Evolutionary conservation across 2,329 filamentous ascomycete genomes (phyloP), one percentile per base, ranked within the genome.

Genomic region (Sclerotinia minor): DNA sequence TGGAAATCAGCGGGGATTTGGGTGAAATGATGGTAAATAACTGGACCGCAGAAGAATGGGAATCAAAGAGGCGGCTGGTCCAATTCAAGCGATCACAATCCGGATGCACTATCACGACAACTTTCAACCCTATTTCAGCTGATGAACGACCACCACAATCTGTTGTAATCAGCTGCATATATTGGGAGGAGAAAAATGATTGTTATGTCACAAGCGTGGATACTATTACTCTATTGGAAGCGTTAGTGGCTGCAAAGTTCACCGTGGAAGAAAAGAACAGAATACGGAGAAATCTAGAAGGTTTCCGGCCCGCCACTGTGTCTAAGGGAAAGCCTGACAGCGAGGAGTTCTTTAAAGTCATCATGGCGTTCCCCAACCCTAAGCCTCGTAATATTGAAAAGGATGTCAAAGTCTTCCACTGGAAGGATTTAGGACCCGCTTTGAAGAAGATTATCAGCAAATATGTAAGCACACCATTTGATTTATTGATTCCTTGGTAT

Each of bases 331-430:
- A 96, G 80, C 77, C 88, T 1, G 94, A 98, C 69, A 97, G 92
- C 77, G 94, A 98, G 78, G 92, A 96, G 67, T 98, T 98, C 79
- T 98, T 98, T 87, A 97, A 97, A 81, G 85, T 97, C 75, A 98
- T 99, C 80, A 99, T 99, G 95, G 92, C 88, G 1, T 98, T 98
- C 77, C 92, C 93, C 17, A 92, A 90, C 69, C 95, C 95, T 2
- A 98, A 98, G 80, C 95, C 95, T 24, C 86, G 95, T 71, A 97
- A 98, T 77, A 99, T 99, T 72, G 95, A 98, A 82, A 99, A 99
- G 81, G 94, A 98, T 76, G 94, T 99, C 77, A 99, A 99, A 81
- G 95, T 98, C 17, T 99, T 98, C 76, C 90, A 93, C 5, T 99
- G 95, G 95, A 95, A 93, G 79, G 92, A 95, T 69, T 84, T 99